A percentile compares a stretch with the other conserved stretches of the same genome.
Evolutionary conservation across 2,329 filamentous ascomycete genomes (phyloP).

Genomic region (Fusarium xyrophilum): DNA sequence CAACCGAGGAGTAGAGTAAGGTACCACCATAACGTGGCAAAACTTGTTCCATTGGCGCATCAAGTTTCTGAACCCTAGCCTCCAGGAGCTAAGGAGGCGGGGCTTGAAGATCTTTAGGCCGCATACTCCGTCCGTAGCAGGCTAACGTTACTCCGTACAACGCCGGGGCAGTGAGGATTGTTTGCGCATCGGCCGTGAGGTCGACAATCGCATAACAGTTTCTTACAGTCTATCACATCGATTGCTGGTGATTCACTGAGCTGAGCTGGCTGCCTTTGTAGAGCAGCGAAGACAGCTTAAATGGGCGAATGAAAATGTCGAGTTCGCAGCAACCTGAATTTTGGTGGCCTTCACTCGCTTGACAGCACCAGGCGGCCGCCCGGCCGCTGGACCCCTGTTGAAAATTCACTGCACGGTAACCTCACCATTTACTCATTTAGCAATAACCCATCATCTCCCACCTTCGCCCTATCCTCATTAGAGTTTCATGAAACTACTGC

Average conservation of each 20-base stretch:
- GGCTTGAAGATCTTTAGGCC: neutral
- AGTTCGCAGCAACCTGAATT: neutral
- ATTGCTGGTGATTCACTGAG: neutral
- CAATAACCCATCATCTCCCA: neutral
- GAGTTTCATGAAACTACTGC: neutral
- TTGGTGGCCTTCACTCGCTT: neutral
- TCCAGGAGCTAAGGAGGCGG: neutral
- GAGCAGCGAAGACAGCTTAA: neutral
- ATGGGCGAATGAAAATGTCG: neutral
- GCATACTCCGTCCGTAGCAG: too few species aligned
- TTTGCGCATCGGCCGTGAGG: neutral
- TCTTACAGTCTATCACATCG: neutral
- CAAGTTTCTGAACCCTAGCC: neutral
- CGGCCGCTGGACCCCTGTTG: neutral
- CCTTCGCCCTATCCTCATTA: neutral
- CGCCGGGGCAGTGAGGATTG: neutral
- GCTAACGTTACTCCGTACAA: too few species aligned
- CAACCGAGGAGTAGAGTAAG: too few species aligned
- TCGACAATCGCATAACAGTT: too few species aligned
- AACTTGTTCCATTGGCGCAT: too few species aligned
- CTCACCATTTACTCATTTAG: neutral
- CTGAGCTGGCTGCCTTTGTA: neutral
- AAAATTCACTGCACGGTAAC: neutral
- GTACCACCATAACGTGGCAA: too few species aligned
- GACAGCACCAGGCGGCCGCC: neutral